A percentile compares a stretch with the other conserved stretches of the same genome.
Evolutionary conservation across 2,329 filamentous ascomycete genomes (phyloP).

Genomic region (Cryphonectria japonica): DNA sequence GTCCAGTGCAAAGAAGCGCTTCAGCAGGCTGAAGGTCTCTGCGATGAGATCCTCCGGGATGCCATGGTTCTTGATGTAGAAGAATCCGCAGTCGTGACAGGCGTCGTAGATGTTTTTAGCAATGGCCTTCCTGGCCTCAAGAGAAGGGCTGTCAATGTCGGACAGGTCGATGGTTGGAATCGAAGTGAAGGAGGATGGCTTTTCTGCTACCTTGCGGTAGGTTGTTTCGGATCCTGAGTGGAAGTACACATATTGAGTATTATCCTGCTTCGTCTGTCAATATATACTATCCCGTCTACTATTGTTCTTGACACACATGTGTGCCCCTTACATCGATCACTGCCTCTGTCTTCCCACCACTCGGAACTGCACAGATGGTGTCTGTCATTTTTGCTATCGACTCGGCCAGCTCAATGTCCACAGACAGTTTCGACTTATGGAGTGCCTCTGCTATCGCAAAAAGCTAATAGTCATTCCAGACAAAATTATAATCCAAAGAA

Average conservation of each 20-base stretch:
- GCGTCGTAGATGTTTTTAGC: slow-evolving; percentile 35
- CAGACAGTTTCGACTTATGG: not conserved
- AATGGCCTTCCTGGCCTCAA: slow-evolving; percentile 33
- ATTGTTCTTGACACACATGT: not conserved
- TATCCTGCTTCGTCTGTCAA: slow-evolving; percentile 19
- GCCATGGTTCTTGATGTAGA: slow-evolving; percentile 40
- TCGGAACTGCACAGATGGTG: not conserved
- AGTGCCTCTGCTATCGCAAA: not conserved
- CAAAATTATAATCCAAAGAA: not conserved
- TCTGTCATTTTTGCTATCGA: slow-evolving; percentile 12
- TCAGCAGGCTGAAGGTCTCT: slow-evolving; percentile 35
- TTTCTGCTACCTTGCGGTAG: slow-evolving; percentile 37
- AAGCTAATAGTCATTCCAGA: not conserved
- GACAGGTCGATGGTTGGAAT: slow-evolving; percentile 40
- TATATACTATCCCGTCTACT: not conserved
- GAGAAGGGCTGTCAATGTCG: slow-evolving; percentile 32
- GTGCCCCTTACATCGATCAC: slow-evolving; percentile 2
- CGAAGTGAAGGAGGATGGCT: slow-evolving; percentile 37
- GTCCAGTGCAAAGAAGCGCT: slow-evolving; percentile 39
- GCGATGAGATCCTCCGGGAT: slow-evolving; percentile 33
- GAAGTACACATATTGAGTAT: slow-evolving; percentile 38
- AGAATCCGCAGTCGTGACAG: slow-evolving; percentile 37
- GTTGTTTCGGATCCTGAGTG: slow-evolving; percentile 39
- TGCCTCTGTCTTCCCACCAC: not conserved
- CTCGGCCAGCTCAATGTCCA: not conserved